These are phyloP conservation scores for Colletotrichum chrysophilum DNA, from an alignment of 2,329 filamentous ascomycete genomes.

Conservation along the genomic window DNA sequence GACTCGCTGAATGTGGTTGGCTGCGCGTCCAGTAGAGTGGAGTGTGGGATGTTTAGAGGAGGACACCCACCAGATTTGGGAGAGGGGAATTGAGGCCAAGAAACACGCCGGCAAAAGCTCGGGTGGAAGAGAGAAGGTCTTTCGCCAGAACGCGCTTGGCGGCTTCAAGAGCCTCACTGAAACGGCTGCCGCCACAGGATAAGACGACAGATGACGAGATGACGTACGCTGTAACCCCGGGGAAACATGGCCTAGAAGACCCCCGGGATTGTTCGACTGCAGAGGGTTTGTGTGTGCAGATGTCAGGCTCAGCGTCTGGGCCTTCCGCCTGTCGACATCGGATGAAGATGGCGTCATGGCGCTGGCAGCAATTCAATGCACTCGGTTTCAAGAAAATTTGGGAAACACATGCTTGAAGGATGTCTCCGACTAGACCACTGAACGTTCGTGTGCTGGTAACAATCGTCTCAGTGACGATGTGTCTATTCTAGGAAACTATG, in stretches of 20 bases:
- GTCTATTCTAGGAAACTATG: constrained; percentile 12
- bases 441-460: neutral
- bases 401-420: neutral
- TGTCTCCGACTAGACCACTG: neutral
- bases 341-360: constrained; percentile 13
- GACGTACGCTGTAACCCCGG: neutral
- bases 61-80: neutral
- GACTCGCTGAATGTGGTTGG: neutral
- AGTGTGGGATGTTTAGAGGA: neutral
- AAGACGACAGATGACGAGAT: constrained; percentile 9
- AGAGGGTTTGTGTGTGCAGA: neutral
- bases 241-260: neutral
- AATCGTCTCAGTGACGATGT: neutral
- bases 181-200: constrained; percentile 9
- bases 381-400: neutral
- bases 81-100: neutral
- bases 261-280: neutral
- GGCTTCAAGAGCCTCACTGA: neutral
- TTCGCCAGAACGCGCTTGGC: neutral
- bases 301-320: neutral
- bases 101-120: neutral
- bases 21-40: neutral
- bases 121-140: neutral
- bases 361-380: neutral
- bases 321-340: neutral